Conservation (phyloP, 2,329 filamentous ascomycete species). For the Pseudomassariella vexata region DNA sequence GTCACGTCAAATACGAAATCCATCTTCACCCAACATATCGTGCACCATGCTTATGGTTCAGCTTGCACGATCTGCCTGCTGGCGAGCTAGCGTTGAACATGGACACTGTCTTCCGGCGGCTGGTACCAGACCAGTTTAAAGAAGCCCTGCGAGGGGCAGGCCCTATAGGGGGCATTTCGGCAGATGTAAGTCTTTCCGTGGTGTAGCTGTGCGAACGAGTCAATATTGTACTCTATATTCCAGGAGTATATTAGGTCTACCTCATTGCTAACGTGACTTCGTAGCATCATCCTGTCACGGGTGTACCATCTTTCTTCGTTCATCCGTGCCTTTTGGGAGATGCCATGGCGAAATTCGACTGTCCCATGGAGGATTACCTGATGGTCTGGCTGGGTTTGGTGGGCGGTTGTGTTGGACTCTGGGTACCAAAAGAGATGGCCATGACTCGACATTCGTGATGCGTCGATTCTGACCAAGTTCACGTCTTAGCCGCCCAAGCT, state of each 20-base stretch:
- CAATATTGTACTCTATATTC: slow-evolving; percentile 22
- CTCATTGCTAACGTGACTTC: slow-evolving; percentile 23
- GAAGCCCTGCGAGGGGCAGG: slow-evolving; percentile 54
- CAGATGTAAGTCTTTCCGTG: slow-evolving; percentile 56
- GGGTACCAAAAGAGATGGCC: slow-evolving; percentile 67
- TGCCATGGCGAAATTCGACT: slow-evolving; percentile 64
- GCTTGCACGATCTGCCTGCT: slow-evolving; percentile 50
- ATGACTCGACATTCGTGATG: slow-evolving; percentile 22
- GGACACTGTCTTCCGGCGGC: slow-evolving; percentile 63
- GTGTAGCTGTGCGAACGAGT: slow-evolving; percentile 22
- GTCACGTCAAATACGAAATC: slow-evolving; percentile 64
- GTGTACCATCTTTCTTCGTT: slow-evolving; percentile 77
- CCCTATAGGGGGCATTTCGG: slow-evolving; percentile 67
- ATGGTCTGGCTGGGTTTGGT: slow-evolving; percentile 86
- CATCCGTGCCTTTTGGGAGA: slow-evolving; percentile 88
- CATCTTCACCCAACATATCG: slow-evolving; percentile 70
- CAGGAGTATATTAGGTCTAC: slow-evolving; percentile 36
- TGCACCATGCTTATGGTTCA: slow-evolving; percentile 73
- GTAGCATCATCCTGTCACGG: slow-evolving; percentile 78
- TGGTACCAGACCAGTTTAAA: slow-evolving; percentile 64
- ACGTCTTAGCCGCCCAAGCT: slow-evolving; percentile 7
- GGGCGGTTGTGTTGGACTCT: slow-evolving; percentile 72
- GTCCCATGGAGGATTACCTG: slow-evolving; percentile 65
- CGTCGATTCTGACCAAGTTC: slow-evolving; percentile 5
- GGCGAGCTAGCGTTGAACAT: slow-evolving; percentile 54